Conservation (phyloP, 371 early-diverging fungal species). For the Mucor piriformis region DNA sequence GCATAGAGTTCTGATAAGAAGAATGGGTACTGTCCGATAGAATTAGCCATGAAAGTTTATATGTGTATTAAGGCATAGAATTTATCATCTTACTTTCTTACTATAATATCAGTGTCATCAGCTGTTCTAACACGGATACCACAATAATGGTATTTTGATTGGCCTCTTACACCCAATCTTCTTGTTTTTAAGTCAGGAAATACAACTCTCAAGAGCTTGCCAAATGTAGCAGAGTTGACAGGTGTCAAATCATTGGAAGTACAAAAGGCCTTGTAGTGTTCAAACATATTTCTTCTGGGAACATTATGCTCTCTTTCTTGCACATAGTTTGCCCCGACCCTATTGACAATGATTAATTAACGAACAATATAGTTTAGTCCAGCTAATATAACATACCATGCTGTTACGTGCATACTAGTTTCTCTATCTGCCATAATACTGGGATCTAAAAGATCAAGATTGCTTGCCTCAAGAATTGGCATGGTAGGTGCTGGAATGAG, state of each 20-base stretch:
- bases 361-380: not conserved
- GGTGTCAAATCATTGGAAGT: conserved; percentile 41
- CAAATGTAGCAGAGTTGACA: conserved; percentile 72
- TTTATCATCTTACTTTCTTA: not conserved
- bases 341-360: conserved; percentile 20
- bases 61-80: too few relatives aligned
- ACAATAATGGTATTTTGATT: conserved; percentile 67
- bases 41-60: too few relatives aligned
- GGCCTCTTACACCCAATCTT: conserved; percentile 65
- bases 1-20: not conserved
- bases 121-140: conserved; percentile 39
- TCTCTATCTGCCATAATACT: conserved; percentile 30
- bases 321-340: conserved; percentile 62
- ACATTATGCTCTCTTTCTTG: conserved; percentile 55
- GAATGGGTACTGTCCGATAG: not conserved
- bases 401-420: conserved; percentile 27
- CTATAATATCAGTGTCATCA: not conserved
- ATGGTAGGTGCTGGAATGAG: not conserved
- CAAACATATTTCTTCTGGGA: conserved; percentile 63
- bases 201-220: conserved; percentile 64
- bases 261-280: conserved; percentile 60
- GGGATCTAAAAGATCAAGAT: conserved; percentile 16
- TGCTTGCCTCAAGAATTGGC: not conserved
- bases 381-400: conserved; percentile 20
- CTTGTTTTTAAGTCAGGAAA: conserved; percentile 66